Percentiles rank a stretch among this genome's conserved stretches.
Conservation (phyloP, 495 filamentous ascomycete genomes). For the Thozetella sp. region DNA sequence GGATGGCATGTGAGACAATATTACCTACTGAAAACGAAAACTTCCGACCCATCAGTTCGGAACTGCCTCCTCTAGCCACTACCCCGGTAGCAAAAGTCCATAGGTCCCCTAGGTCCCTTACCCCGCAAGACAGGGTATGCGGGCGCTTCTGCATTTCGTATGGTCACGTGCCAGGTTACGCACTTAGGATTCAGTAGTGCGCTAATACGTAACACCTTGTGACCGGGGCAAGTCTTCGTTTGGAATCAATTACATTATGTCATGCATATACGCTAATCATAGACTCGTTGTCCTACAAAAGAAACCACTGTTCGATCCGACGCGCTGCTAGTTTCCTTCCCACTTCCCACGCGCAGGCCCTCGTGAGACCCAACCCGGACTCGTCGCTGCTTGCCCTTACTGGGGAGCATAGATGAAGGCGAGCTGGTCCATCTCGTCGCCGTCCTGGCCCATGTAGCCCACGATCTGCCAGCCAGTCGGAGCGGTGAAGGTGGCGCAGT, state of each 20-base stretch:
- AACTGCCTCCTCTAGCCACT: too few relatives aligned
- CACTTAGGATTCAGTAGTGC: too few relatives aligned
- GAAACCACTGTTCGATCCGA: not conserved
- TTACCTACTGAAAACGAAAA: too few relatives aligned
- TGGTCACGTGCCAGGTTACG: too few relatives aligned
- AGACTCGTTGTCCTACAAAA: not conserved
- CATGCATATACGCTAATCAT: not conserved
- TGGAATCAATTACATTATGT: not conserved
- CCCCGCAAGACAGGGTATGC: too few relatives aligned
- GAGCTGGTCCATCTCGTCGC: slow-evolving; percentile 61
- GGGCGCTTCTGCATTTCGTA: too few relatives aligned
- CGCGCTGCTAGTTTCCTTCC: not conserved
- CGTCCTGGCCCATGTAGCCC: slow-evolving; percentile 58
- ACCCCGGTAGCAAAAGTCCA: too few relatives aligned
- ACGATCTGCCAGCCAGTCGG: slow-evolving; percentile 58
- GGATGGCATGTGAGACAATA: too few relatives aligned
- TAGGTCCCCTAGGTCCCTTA: too few relatives aligned
- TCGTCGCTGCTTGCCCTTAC: slow-evolving; percentile 9
- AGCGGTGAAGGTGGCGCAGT: slow-evolving; percentile 50
- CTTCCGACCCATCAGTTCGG: too few relatives aligned
- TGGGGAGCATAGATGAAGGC: slow-evolving; percentile 54
- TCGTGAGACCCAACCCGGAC: not conserved
- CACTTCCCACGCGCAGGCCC: not conserved
- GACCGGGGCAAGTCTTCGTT: not conserved
- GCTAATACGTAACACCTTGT: too few relatives aligned